phyloP scores from a whole-genome alignment of 2,329 filamentous ascomycete species.

The Cladosporium cucumerinum region DNA sequence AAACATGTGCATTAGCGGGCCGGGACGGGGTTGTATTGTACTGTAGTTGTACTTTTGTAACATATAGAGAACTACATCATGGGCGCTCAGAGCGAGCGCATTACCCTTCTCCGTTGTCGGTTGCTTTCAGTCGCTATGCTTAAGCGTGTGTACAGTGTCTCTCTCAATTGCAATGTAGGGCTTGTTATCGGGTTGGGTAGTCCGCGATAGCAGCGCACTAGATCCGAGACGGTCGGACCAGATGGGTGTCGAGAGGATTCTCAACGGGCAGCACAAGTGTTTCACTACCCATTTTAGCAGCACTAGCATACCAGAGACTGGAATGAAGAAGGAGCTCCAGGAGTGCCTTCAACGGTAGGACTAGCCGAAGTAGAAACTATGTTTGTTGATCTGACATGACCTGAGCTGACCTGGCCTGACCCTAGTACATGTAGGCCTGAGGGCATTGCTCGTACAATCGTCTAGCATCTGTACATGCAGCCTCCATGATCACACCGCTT shows the following conservation, averaged over 20 bases:
- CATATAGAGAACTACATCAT: conserved; percentile 11
- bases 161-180: background rate
- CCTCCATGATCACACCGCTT: background rate
- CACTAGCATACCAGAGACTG: background rate
- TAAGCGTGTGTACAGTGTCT: background rate
- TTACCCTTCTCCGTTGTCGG: conserved; percentile 7
- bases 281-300: background rate
- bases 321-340: background rate
- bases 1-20: conserved; percentile 9
- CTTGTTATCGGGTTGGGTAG: background rate
- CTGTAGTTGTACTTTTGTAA: conserved; percentile 14
- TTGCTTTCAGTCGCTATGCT: background rate
- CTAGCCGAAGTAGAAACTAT: background rate
- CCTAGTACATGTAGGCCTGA: no score
- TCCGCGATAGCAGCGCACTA: background rate
- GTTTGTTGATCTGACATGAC: no score
- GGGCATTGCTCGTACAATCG: no score
- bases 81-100: conserved; percentile 6
- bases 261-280: background rate
- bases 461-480: no score
- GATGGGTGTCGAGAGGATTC: background rate
- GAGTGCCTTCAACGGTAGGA: background rate
- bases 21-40: conserved; percentile 5
- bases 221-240: background rate
- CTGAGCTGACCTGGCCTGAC: no score